Evolutionary conservation across 2,329 filamentous ascomycete species (phyloP).

Genomic region (Calonectria pauciramosa): DNA sequence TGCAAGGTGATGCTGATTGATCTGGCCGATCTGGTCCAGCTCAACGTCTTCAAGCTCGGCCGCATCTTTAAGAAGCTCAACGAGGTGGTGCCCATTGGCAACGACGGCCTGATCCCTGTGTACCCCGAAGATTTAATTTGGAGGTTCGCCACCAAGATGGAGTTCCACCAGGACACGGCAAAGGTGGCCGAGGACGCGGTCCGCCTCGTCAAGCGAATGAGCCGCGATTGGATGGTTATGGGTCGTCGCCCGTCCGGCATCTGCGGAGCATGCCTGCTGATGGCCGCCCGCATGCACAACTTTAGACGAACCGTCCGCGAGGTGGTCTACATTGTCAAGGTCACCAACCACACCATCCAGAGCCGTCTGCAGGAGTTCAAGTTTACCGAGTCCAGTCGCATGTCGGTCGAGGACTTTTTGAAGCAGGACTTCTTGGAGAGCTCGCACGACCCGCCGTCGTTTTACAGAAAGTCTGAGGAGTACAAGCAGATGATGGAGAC

Average conservation of each 20-base stretch:
- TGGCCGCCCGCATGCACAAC: conserved; percentile 98
- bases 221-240: conserved; percentile 96
- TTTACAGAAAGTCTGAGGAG: conserved; percentile 76
- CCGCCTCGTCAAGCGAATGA: conserved; percentile 92
- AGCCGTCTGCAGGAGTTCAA: conserved; percentile 94
- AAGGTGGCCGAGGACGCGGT: conserved; percentile 91
- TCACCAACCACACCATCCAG: conserved; percentile 92
- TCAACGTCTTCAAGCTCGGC: conserved; percentile 94
- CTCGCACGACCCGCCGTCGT: conserved; percentile 84
- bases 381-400: conserved; percentile 83
- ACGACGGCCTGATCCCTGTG: conserved; percentile 75
- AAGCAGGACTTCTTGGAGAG: conserved; percentile 80
- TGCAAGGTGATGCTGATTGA: conserved; percentile 96
- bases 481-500: conserved; percentile 67
- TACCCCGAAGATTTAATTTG: conserved; percentile 92
- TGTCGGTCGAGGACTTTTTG: conserved; percentile 91
- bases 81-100: conserved; percentile 78
- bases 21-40: conserved; percentile 83
- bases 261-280: conserved; percentile 92
- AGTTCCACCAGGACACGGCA: conserved; percentile 86
- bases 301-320: conserved; percentile 93
- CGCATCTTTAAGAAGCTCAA: conserved; percentile 89
- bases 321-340: conserved; percentile 98
- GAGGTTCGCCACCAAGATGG: conserved; percentile 90
- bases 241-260: conserved; percentile 94